phyloP scores from a whole-genome alignment of 1,139 yeast genomes.

The Saccharomyces uvarum region DNA sequence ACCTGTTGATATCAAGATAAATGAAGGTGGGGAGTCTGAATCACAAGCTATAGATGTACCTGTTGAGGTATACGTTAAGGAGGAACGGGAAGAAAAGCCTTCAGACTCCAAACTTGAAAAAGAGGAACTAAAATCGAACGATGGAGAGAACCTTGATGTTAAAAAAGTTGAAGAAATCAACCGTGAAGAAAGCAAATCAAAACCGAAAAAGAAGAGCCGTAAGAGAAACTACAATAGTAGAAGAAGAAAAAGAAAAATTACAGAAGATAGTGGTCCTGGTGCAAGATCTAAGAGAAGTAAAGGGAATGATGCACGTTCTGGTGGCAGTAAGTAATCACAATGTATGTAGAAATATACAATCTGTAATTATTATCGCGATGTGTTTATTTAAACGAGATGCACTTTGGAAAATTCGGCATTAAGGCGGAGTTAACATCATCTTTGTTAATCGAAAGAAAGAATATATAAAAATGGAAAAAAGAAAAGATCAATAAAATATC shows the following conservation, averaged over 20 bases:
- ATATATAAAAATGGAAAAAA: background rate
- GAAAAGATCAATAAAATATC: background rate
- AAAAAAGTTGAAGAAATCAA: background rate
- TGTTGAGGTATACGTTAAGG: background rate
- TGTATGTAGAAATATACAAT: background rate
- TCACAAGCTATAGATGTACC: conserved; percentile 3
- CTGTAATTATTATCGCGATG: background rate
- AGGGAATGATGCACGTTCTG: background rate
- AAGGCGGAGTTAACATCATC: background rate
- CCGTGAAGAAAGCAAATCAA: background rate
- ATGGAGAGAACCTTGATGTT: background rate
- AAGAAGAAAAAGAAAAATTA: background rate
- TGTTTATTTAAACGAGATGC: background rate
- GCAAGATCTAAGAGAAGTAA: background rate
- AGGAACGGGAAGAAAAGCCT: background rate
- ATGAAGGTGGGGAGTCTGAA: background rate
- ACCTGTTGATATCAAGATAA: background rate
- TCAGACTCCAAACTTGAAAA: background rate
- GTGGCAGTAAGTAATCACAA: background rate
- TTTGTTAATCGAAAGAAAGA: background rate
- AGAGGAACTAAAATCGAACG: background rate
- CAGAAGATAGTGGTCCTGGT: background rate
- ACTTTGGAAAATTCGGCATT: background rate
- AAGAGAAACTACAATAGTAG: background rate
- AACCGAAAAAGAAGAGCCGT: background rate